Evolutionary conservation across 495 filamentous ascomycete genomes (phyloP).

Genomic region (Aspergillus heteromorphus): DNA sequence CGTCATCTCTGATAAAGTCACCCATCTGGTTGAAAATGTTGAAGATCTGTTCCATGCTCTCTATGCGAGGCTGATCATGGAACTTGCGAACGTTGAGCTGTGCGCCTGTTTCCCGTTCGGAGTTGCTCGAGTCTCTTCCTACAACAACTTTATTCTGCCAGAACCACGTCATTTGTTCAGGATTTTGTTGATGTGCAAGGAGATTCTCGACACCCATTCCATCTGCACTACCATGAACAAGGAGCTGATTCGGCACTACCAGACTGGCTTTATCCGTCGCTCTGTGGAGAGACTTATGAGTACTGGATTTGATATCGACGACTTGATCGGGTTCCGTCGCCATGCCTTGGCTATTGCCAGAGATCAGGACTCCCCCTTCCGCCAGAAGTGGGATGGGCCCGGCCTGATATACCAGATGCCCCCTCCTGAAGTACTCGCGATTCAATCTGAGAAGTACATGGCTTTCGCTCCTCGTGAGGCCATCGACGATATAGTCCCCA

Average conservation of each 20-base stretch:
- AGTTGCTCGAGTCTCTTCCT: slow-evolving; percentile 8
- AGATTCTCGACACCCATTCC: slow-evolving; percentile 23
- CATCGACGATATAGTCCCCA: slow-evolving; percentile 12
- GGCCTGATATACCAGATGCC: slow-evolving; percentile 23
- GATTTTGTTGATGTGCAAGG: slow-evolving; percentile 29
- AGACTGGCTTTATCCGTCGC: slow-evolving; percentile 21
- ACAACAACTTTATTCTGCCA: slow-evolving; percentile 20
- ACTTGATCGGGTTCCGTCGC: slow-evolving; percentile 31
- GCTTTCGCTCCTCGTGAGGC: slow-evolving; percentile 14
- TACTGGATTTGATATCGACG: slow-evolving; percentile 12
- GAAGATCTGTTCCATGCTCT: slow-evolving; percentile 35
- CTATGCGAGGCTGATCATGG: slow-evolving; percentile 32
- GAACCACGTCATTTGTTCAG: slow-evolving; percentile 29
- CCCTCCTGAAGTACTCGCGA: slow-evolving; percentile 20
- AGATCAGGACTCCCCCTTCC: slow-evolving; percentile 18
- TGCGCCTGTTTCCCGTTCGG: slow-evolving; percentile 24
- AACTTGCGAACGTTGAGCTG: slow-evolving; percentile 34
- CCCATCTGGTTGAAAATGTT: slow-evolving; percentile 23
- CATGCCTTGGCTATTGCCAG: slow-evolving; percentile 17
- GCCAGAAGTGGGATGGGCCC: slow-evolving; percentile 26
- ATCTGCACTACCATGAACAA: slow-evolving; percentile 24
- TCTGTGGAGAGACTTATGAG: slow-evolving; percentile 6
- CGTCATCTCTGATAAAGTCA: slow-evolving; percentile 19
- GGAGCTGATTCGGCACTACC: slow-evolving; percentile 20
- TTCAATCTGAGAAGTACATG: slow-evolving; percentile 35